A percentile compares a stretch with the other conserved stretches of the same genome.
Evolutionary conservation across 2,329 filamentous ascomycete genomes (phyloP).

Genomic region (Aciculosporium take): DNA sequence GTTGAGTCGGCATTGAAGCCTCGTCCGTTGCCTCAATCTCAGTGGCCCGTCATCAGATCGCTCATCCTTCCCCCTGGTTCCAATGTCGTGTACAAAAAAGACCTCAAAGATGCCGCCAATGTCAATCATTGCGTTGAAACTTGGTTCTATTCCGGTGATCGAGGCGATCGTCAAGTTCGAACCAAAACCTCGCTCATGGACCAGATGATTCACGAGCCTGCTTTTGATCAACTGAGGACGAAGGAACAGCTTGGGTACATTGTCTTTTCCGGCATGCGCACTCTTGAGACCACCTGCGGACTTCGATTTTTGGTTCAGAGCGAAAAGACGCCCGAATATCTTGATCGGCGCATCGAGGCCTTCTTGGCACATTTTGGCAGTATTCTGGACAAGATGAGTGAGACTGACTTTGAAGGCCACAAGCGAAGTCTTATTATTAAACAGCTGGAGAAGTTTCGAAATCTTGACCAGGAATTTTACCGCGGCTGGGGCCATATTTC

Average conservation of each 20-base stretch:
- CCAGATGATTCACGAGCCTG: constrained; percentile 84
- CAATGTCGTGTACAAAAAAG: constrained; percentile 72
- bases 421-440: constrained; percentile 82
- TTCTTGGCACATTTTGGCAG: constrained; percentile 59
- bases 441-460: constrained; percentile 82
- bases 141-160: constrained; percentile 55
- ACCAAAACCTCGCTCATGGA: constrained; percentile 70
- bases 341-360: constrained; percentile 75
- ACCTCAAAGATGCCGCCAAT: constrained; percentile 72
- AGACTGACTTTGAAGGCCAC: constrained; percentile 76
- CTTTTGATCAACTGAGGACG: constrained; percentile 86
- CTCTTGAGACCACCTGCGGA: constrained; percentile 62
- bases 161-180: constrained; percentile 52
- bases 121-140: constrained; percentile 80
- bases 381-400: constrained; percentile 59
- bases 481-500: constrained; percentile 77
- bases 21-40: constrained; percentile 54
- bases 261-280: constrained; percentile 68
- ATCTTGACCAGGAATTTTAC: constrained; percentile 68
- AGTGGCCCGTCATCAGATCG: constrained; percentile 68
- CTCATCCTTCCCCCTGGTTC: constrained; percentile 64
- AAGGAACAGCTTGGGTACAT: constrained; percentile 97
- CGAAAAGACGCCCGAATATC: constrained; percentile 68
- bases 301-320: constrained; percentile 90
- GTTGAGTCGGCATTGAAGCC: constrained; percentile 67